phyloP scores from a whole-genome alignment of 805 yeast genomes.

The Diddensiella transvaalensis region DNA sequence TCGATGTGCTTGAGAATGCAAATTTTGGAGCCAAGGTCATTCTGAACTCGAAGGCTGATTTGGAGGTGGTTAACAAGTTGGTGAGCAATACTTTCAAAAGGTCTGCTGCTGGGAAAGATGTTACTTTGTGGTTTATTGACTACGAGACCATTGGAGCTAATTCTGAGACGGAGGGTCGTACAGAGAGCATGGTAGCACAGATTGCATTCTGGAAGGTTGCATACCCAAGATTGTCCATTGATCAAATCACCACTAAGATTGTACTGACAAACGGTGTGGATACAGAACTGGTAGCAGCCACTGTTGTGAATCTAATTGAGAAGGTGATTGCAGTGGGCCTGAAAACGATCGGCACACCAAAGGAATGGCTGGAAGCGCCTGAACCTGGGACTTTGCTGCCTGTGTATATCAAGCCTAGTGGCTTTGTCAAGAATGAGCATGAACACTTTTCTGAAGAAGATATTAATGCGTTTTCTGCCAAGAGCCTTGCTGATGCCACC shows the following conservation, averaged over 20 bases:
- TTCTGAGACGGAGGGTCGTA: conserved; percentile 71
- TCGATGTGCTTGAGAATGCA: conserved; percentile 62
- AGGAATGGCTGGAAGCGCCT: conserved; percentile 30
- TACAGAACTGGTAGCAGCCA: conserved; percentile 70
- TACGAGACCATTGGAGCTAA: conserved; percentile 59
- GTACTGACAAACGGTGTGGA: conserved; percentile 78
- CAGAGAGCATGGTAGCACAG: conserved; percentile 70
- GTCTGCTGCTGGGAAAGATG: conserved; percentile 48
- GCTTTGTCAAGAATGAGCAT: conserved; percentile 16
- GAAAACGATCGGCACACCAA: conserved; percentile 38
- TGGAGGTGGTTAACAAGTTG: conserved; percentile 42
- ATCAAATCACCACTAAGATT: conserved; percentile 69
- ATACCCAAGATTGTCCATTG: conserved; percentile 53
- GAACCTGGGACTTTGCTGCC: conserved; percentile 25
- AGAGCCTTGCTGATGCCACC: conserved; percentile 51
- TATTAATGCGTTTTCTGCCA: conserved; percentile 38
- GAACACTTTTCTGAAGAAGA: conserved; percentile 7
- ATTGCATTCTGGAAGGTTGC: conserved; percentile 75
- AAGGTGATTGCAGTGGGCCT: conserved; percentile 27
- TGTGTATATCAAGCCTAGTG: conserved; percentile 25
- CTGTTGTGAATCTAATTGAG: conserved; percentile 39
- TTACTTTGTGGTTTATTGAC: conserved; percentile 58
- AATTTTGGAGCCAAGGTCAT: conserved; percentile 55
- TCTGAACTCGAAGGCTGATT: conserved; percentile 37
- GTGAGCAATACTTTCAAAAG: conserved; percentile 54